These are phyloP conservation scores for Cryoendolithus antarcticus DNA, from an alignment of 2,329 filamentous ascomycete genomes.

Conservation along the genomic window DNA sequence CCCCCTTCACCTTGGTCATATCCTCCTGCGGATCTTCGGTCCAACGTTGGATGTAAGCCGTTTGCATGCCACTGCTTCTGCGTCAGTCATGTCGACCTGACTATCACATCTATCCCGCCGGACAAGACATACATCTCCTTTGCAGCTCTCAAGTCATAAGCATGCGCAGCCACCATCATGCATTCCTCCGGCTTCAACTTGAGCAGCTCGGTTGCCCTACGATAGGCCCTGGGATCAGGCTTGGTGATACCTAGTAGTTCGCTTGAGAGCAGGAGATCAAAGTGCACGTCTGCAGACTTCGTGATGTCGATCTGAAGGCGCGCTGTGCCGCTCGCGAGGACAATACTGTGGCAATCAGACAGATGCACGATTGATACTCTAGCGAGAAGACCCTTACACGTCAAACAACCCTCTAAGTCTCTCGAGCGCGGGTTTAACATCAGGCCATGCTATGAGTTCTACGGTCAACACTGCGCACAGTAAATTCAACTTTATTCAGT, in stretches of 20 bases:
- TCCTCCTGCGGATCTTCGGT: slow-evolving; percentile 42
- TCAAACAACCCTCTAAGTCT: slow-evolving; percentile 21
- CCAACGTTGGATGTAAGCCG: slow-evolving; percentile 40
- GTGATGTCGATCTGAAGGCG: slow-evolving; percentile 42
- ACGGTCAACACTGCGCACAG: too few species aligned
- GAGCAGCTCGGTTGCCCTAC: slow-evolving; percentile 33
- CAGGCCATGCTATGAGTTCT: slow-evolving; percentile 33
- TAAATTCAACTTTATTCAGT: too few species aligned
- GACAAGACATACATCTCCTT: slow-evolving; percentile 19
- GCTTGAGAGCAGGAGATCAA: slow-evolving; percentile 42
- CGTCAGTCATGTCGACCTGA: background rate
- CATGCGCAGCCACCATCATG: slow-evolving; percentile 43
- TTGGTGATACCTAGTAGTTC: slow-evolving; percentile 40
- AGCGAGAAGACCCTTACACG: slow-evolving; percentile 14
- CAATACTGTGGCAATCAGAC: slow-evolving; percentile 17
- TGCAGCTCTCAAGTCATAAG: slow-evolving; percentile 41
- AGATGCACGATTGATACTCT: background rate
- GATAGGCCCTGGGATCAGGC: slow-evolving; percentile 36
- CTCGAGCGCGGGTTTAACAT: slow-evolving; percentile 33
- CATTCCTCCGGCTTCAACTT: slow-evolving; percentile 34
- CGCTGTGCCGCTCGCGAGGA: slow-evolving; percentile 44
- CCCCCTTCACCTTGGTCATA: slow-evolving; percentile 27
- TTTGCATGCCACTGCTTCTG: slow-evolving; percentile 32
- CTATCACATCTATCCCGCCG: background rate
- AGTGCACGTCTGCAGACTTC: slow-evolving; percentile 34